A percentile compares a stretch with the other conserved stretches of the same genome.
Evolutionary conservation across 306 rosid species (phyloP).

Genomic region (Sesbania bispinosa): DNA sequence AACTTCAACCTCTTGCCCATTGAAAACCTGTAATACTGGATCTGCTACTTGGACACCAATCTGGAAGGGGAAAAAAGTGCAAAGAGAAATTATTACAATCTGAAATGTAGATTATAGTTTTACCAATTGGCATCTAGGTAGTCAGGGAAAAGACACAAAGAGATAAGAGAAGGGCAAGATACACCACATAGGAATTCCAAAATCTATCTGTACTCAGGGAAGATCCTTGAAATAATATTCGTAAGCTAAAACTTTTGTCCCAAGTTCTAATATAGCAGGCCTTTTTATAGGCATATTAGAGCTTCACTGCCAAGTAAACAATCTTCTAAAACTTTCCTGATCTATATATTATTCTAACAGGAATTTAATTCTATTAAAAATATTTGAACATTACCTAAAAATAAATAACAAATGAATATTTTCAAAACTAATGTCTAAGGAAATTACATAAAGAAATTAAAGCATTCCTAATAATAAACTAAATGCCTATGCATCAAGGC

Average conservation of each 20-base stretch:
- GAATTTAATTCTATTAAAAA: background rate
- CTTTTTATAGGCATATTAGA: conserved; percentile 3
- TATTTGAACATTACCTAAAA: background rate
- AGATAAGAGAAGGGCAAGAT: background rate
- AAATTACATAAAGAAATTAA: conserved; percentile 11
- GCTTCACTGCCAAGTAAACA: background rate
- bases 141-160: conserved; percentile 16
- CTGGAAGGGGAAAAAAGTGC: conserved; percentile 39
- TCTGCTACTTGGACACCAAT: conserved; percentile 81
- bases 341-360: background rate
- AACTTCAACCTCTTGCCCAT: conserved; percentile 87
- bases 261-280: background rate
- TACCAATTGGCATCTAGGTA: conserved; percentile 9
- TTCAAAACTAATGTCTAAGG: background rate
- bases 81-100: conserved; percentile 1
- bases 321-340: background rate
- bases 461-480: background rate
- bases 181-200: background rate
- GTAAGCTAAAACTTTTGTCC: background rate
- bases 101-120: background rate
- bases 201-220: background rate
- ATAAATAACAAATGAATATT: background rate
- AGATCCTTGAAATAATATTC: background rate
- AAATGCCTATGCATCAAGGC: background rate
- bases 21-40: conserved; percentile 64